Conservation (phyloP, 192 early-diverging fungal genomes). For the Mycoemilia scoparia region DNA sequence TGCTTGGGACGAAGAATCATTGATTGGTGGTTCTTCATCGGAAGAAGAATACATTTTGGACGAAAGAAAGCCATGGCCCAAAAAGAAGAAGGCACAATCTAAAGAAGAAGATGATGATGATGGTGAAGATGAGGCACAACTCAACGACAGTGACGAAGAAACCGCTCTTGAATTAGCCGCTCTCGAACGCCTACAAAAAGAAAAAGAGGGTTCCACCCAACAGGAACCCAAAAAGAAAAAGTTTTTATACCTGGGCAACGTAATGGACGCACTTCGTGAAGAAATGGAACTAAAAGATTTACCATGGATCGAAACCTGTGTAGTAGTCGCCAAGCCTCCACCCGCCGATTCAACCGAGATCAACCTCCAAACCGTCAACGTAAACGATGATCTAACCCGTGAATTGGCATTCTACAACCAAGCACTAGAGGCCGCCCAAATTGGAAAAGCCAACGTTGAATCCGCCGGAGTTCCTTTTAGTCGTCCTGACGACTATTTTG, state of each 20-base stretch:
- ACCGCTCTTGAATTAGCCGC: constrained; percentile 29
- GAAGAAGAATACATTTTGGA: too few species aligned
- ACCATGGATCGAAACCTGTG: constrained; percentile 54
- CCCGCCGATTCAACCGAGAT: too few species aligned
- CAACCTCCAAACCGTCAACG: constrained; percentile 37
- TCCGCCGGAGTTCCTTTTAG: constrained; percentile 53
- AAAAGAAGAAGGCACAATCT: too few species aligned
- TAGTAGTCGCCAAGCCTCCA: constrained; percentile 35
- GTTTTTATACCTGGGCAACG: constrained; percentile 25
- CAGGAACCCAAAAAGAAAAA: constrained; percentile 13
- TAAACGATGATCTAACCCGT: constrained; percentile 76
- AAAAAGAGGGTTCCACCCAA: constrained; percentile 4
- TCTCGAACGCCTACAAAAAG: too few species aligned
- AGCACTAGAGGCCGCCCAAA: constrained; percentile 57
- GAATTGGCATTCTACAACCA: constrained; percentile 90
- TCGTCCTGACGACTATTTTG: constrained; percentile 90
- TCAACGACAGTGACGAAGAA: too few species aligned
- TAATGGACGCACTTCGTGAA: constrained; percentile 36
- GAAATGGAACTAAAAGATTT: constrained; percentile 41
- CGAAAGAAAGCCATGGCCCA: too few species aligned
- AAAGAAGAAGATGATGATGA: too few species aligned
- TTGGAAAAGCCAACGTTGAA: constrained; percentile 40
- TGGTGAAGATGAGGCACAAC: too few species aligned
- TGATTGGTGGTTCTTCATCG: too few species aligned
- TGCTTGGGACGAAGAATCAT: too few species aligned